Evolutionary conservation across 306 rosid species (phyloP).

Genomic region (cucumber (Cucumis sativus)): Cucumber_9930_V3 NC_026656.2:8123501-8124000

Average conservation of each 20-base stretch:
- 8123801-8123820: not conserved
- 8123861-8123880: not conserved
- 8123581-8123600: not conserved
- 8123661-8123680: constrained; percentile 14
- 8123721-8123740: not conserved
- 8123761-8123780: not conserved
- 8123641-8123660: not conserved
- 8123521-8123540: not conserved
- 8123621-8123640: constrained; percentile 10
- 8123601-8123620: not conserved
- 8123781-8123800: not conserved
- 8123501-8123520: not conserved
- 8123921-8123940: not conserved
- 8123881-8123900: not conserved
- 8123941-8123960: not conserved
- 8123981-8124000: not conserved
- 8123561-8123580: not conserved
- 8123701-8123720: not conserved
- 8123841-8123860: constrained; percentile 15
- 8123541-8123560: not conserved
- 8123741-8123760: not conserved
- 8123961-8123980: not conserved
- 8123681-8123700: constrained; percentile 22
- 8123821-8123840: constrained; percentile 8
- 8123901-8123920: not conserved